Percentiles rank a stretch among this genome's conserved stretches.
Conservation (phyloP, 495 filamentous ascomycete genomes). For the Aspergillus funiculosus region DNA sequence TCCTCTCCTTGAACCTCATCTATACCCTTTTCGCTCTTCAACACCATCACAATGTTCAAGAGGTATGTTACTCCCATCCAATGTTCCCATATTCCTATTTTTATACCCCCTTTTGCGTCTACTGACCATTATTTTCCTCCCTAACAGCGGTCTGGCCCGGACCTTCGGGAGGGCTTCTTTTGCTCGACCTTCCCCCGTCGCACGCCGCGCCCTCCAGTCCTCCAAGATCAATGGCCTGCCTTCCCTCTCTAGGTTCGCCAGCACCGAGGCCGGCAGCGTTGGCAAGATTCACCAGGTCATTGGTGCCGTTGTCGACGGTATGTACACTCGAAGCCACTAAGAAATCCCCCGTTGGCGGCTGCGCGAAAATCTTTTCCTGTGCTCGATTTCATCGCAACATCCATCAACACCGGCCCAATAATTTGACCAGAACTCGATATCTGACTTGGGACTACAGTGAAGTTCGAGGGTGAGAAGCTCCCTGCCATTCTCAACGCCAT, state of each 20-base stretch:
- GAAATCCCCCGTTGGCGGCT: slow-evolving; percentile 26
- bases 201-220: slow-evolving; percentile 64
- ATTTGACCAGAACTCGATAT: slow-evolving; percentile 23
- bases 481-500: slow-evolving; percentile 97
- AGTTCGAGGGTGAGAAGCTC: slow-evolving; percentile 92
- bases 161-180: slow-evolving; percentile 69
- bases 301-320: slow-evolving; percentile 66
- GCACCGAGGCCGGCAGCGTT: slow-evolving; percentile 54
- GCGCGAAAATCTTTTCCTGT: slow-evolving; percentile 45
- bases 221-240: slow-evolving; percentile 52
- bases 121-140: slow-evolving; percentile 29
- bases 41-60: slow-evolving; percentile 76
- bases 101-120: slow-evolving; percentile 45
- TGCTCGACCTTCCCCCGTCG: slow-evolving; percentile 61
- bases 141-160: slow-evolving; percentile 69
- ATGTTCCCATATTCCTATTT: slow-evolving; percentile 26
- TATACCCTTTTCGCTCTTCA: slow-evolving; percentile 43
- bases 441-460: slow-evolving; percentile 56
- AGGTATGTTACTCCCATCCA: slow-evolving; percentile 61
- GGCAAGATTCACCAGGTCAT: slow-evolving; percentile 87
- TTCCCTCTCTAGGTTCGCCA: slow-evolving; percentile 66
- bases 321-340: slow-evolving; percentile 30
- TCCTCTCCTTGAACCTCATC: slow-evolving; percentile 28
- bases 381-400: slow-evolving; percentile 30
- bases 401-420: slow-evolving; percentile 35